Evolutionary conservation across 2,329 filamentous ascomycete species (phyloP), one percentile per base, ranked within the genome.

Genomic region (Allantophomopsis cytisporea): DNA sequence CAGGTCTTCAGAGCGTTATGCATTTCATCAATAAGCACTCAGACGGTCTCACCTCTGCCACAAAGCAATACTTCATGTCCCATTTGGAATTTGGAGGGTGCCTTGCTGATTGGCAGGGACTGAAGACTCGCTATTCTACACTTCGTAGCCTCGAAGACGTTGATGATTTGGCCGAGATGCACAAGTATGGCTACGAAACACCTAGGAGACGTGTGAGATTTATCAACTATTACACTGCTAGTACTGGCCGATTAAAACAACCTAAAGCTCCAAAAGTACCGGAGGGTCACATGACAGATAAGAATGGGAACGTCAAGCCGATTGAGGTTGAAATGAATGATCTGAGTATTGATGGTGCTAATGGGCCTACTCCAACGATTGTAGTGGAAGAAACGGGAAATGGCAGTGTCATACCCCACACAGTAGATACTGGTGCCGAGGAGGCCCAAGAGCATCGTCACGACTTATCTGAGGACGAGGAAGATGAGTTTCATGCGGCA

Each of bases 191-290:
- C 13, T 41, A 50, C 41, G 44, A 50, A 38, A 39, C 41, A 35
- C 37, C 33, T 46, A 61, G 62, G 2, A 62, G 65, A 2, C 66
- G 80, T 39, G 73, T 91, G 10, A 71, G 86, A 13, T 94, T 94
- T 51, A 68, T 85, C 41, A 94, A 94, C 54, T 94, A 94, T 56
- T 94, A 89, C 54, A 94, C 87, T 1, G 72, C 83, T n/a, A 87
- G 83, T 47, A 80, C 81, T 8, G 87, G 87, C 3, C 68, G 75
- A 42, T 68, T 70, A 2, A 87, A 82, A 48, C 55, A 58, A 40
- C 56, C 57, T 12, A 64, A 66, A 46, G 37, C 41, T 11, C 41
- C 31, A 15, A 15, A 44, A 10, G 45, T 45, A 36, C 46, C 39
- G 18, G 34, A 42, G 41, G 44, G 21, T 10, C 41, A 42, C 31